Conservation (phyloP, 106 monocot genomes). For the Iris macrosiphon region DNA sequence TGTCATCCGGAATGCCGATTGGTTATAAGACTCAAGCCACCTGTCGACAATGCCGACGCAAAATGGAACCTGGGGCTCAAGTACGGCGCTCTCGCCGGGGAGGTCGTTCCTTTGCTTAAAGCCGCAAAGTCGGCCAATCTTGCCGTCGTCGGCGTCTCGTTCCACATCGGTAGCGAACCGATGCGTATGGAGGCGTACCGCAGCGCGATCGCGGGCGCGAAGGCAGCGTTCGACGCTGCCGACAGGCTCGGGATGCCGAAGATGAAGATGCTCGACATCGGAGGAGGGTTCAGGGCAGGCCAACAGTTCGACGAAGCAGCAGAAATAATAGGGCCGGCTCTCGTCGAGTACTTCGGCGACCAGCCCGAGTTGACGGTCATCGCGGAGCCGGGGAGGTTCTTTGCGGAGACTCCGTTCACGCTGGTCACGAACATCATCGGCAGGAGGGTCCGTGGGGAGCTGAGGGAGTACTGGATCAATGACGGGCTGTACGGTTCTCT, state of each 20-base stretch:
- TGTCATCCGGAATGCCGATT: constrained; percentile 11
- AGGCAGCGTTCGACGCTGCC: constrained; percentile 9
- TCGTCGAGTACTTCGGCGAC: constrained; percentile 4
- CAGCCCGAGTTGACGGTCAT: constrained; percentile 7
- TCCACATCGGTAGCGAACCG: constrained; percentile 21
- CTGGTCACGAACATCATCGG: constrained; percentile 21
- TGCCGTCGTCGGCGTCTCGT: constrained; percentile 8
- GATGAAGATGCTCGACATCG: constrained; percentile 18
- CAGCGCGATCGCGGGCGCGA: constrained; percentile 5
- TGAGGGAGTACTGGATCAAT: constrained; percentile 20
- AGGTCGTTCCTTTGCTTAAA: constrained; percentile 2
- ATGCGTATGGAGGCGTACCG: neutral
- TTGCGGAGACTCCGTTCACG: constrained; percentile 15
- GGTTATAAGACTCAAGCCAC: constrained; percentile 6
- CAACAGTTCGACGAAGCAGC: neutral
- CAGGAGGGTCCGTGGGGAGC: constrained; percentile 11
- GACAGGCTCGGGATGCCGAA: neutral
- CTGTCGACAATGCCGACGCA: neutral
- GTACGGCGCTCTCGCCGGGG: constrained; percentile 8
- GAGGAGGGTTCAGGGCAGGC: constrained; percentile 11
- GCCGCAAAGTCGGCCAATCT: constrained; percentile 1
- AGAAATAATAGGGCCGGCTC: neutral
- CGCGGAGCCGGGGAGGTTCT: constrained; percentile 22
- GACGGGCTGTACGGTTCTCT: constrained; percentile 23
- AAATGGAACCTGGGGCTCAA: constrained; percentile 1